Evolutionary conservation across 106 monocot species (phyloP), one percentile per base, ranked within the genome.

Genomic region (Alisma plantagoaquatica): DNA sequence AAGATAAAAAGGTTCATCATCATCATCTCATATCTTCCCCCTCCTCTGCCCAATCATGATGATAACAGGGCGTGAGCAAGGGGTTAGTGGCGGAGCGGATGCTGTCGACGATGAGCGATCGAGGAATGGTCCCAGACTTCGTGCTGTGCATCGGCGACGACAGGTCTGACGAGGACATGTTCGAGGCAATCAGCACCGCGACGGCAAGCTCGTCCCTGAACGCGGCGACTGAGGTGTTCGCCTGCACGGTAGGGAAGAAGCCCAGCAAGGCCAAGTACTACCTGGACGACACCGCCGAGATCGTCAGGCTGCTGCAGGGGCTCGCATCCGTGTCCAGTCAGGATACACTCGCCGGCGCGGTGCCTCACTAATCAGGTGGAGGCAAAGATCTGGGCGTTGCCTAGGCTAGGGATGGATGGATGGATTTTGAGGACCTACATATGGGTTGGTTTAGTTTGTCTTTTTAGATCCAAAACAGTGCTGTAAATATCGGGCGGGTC

Each of bases 271-370:
- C 57, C 42, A 57, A 57, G 38, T 57, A 57, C 41, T 57, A 57
- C 51, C 27, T 68, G 2, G 67, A 68, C 15, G 67, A 68, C 14
- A 56, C 67, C 2, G 50, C 58, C 1, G 67, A 68, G 32, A 59
- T 68, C 17, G 67, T 59, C 2, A 57, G 67, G 26, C 26, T 68
- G 28, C 19, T 68, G 50, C 67, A 68, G 59, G 67, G 67, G 22
- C 47, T 68, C 28, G 58, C 58, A 7, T 68, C 50, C 10, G 67
- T 68, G 22, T 68, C 67, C n/a, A n/a, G n/a, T n/a, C n/a, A n/a
- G n/a, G n/a, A n/a, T n/a, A n/a, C n/a, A n/a, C n/a, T n/a, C n/a
- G n/a, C n/a, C n/a, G n/a, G n/a, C n/a, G n/a, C n/a, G n/a, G n/a
- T n/a, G n/a, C n/a, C n/a, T n/a, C n/a, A n/a, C n/a, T n/a, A n/a